A percentile compares a stretch with the other conserved stretches of the same genome.
phyloP scores from a whole-genome alignment of 2,329 filamentous ascomycete genomes.

The Calonectria honghensis region DNA sequence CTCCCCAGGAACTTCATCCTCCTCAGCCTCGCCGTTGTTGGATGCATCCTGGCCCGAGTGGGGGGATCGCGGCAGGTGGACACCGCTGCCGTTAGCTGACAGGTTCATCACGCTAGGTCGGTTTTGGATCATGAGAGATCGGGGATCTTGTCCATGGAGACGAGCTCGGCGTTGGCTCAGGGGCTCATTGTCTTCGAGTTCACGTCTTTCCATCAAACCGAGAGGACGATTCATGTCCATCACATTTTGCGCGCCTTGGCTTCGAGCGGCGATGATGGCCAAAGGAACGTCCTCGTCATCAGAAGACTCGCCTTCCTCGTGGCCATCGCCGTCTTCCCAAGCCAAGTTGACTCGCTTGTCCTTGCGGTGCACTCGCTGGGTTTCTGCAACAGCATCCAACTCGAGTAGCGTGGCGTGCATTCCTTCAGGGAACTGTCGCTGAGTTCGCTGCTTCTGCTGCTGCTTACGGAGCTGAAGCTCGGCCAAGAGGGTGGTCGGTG shows the following conservation, averaged over 20 bases:
- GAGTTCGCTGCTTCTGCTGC: constrained; percentile 86
- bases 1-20: constrained; percentile 75
- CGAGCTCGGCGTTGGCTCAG: constrained; percentile 85
- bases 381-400: constrained; percentile 91
- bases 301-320: constrained; percentile 65
- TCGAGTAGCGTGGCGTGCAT: constrained; percentile 93
- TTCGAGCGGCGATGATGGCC: constrained; percentile 82
- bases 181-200: constrained; percentile 94
- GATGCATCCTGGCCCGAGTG: constrained; percentile 53
- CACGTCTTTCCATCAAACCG: constrained; percentile 86
- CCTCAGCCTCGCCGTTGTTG: constrained; percentile 56
- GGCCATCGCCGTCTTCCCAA: constrained; percentile 84
- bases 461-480: constrained; percentile 94
- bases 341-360: constrained; percentile 88
- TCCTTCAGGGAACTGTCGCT: constrained; percentile 81
- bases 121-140: constrained; percentile 59
- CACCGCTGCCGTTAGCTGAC: constrained; percentile 53
- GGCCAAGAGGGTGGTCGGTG: constrained; percentile 92
- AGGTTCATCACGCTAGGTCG: constrained; percentile 68
- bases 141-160: constrained; percentile 78
- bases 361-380: constrained; percentile 84
- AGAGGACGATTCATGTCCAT: constrained; percentile 78
- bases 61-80: constrained; percentile 44
- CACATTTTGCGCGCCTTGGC: constrained; percentile 70
- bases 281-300: constrained; percentile 92